Base-by-base conservation (phyloP, 179 eudicot species). In the Vitellaria paradoxa region DNA sequence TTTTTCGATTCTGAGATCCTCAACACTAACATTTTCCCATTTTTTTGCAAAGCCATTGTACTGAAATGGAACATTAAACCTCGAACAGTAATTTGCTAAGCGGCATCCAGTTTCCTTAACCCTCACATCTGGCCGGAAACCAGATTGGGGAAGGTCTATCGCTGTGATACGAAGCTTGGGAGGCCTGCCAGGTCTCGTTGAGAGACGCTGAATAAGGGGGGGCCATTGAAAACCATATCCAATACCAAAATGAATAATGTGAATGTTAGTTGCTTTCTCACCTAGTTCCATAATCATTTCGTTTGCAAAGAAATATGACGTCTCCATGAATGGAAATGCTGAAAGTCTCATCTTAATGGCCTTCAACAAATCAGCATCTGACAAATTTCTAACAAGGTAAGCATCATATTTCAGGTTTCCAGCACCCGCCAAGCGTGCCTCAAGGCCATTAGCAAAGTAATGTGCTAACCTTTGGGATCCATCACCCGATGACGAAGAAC, bases 401-500 rank as follows among this genome's bases (percentile, higher is more conserved):
- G 85, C 76, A 56, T 70, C 73, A 61, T 86, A 78, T 12, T 86
- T 55, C 14, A 83, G 82, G 11, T 89, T 81, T 0, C 93, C 90
- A 1, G 59, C 17, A 55, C 59, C 59, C 15, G 17, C 14, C 17
- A 55, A 14, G 59, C 59, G 59, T 26, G 94, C 92, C 90, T 92
- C 92, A 3, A 92, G 89, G 26, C 84, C 94, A 68, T 84, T 84
- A 50, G 55, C 55, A 50, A 50, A 87, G 62, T 81, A 79, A 84
- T 88, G 80, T 6, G 92, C 91, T 72, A 87, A 79, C 80, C 97
- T 86, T 60, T 92, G 87, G 3, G 83, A 72, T 23, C 85, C 88
- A 79, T 90, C 90, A 11, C 97, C 94, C 26, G 72, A 71, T 0
- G 85, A 86, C 70, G 92, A 84, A 50, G 91, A 83, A 75, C 87